Conservation (phyloP, 2,329 filamentous ascomycete genomes). For the Endocalyx cinctus region DNA sequence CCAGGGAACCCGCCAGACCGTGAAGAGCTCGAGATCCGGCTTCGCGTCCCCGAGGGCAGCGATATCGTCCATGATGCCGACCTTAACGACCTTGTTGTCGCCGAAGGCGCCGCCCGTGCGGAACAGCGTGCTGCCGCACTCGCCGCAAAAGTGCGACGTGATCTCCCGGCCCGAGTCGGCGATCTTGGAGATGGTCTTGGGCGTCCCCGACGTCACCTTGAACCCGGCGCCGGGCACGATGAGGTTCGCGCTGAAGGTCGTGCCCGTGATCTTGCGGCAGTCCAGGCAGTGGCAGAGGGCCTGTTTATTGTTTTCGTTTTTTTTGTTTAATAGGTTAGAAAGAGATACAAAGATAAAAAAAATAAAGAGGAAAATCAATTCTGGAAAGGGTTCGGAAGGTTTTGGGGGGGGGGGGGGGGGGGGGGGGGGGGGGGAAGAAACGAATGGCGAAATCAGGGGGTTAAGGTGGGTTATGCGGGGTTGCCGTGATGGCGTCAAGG, state of each 20-base stretch:
- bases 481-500: no score
- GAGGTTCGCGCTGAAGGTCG: slow-evolving; percentile 43
- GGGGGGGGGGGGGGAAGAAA: background rate
- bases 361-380: no score
- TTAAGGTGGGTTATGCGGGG: no score
- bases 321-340: no score
- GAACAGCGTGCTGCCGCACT: slow-evolving; percentile 51
- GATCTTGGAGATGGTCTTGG: slow-evolving; percentile 45
- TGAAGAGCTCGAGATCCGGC: slow-evolving; percentile 18
- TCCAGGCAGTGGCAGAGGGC: slow-evolving; percentile 54
- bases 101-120: slow-evolving; percentile 15
- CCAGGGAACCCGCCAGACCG: slow-evolving; percentile 12
- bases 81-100: slow-evolving; percentile 17
- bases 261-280: slow-evolving; percentile 53
- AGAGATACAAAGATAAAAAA: no score
- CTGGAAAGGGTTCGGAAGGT: no score
- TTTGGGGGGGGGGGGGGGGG: background rate
- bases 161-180: slow-evolving; percentile 50
- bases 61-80: slow-evolving; percentile 18
- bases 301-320: no score
- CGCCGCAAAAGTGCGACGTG: slow-evolving; percentile 52
- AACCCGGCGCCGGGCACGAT: slow-evolving; percentile 39
- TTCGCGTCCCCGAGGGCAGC: slow-evolving; percentile 13
- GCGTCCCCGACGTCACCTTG: slow-evolving; percentile 39
- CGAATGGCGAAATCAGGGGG: no score